These are phyloP conservation scores for Coffea eugenioides DNA, from an alignment of 257 asterid genomes.

Conservation along the genomic window DNA sequence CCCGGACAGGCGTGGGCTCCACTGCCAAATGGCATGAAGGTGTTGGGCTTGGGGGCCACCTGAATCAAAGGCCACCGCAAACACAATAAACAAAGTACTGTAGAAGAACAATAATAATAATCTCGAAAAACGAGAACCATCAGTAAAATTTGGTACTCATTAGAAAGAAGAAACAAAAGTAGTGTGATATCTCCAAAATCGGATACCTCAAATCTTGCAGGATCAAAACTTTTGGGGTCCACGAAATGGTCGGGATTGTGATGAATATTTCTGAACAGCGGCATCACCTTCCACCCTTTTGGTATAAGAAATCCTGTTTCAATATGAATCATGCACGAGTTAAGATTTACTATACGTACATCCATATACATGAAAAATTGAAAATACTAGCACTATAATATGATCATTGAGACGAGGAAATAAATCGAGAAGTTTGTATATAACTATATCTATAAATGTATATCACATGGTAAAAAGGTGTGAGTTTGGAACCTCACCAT, in stretches of 20 bases:
- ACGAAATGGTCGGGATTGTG: constrained; percentile 77
- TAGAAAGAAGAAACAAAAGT: not conserved
- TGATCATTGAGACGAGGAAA: not conserved
- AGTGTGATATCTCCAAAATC: not conserved
- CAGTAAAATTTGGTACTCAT: not conserved
- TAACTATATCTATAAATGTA: no score
- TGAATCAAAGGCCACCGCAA: constrained; percentile 31
- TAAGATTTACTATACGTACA: no score
- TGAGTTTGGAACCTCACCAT: constrained; percentile 38
- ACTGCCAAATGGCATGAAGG: constrained; percentile 90
- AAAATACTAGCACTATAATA: no score
- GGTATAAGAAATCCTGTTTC: constrained; percentile 77
- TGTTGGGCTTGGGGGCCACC: constrained; percentile 77
- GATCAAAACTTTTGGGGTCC: constrained; percentile 74
- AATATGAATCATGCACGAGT: not conserved
- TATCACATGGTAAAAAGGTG: no score
- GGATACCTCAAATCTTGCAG: constrained; percentile 75
- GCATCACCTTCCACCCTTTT: constrained; percentile 98
- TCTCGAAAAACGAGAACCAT: not conserved
- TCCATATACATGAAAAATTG: no score
- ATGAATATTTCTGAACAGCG: constrained; percentile 87
- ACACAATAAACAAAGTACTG: no score
- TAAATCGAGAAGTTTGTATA: not conserved
- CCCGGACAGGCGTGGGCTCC: constrained; percentile 94
- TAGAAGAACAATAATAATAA: not conserved